These are phyloP conservation scores for Leucaena leucocephala DNA, from an alignment of 306 rosid genomes.

Conservation along the genomic window DNA sequence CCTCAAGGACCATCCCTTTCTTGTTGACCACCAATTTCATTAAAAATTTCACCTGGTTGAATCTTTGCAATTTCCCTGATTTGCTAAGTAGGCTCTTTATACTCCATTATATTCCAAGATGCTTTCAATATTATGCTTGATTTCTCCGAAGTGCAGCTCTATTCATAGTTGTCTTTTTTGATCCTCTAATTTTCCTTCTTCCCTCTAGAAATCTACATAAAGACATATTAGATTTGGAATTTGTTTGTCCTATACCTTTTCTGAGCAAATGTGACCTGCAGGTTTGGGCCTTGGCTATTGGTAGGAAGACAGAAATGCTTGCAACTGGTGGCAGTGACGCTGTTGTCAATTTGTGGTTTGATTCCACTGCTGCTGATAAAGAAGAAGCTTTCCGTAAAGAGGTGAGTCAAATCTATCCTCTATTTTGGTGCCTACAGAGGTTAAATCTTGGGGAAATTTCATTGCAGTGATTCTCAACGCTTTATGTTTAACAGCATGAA, in stretches of 20 bases:
- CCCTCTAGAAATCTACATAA: neutral
- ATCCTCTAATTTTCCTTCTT: neutral
- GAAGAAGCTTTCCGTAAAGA: slow-evolving; percentile 81
- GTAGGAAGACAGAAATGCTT: slow-evolving; percentile 88
- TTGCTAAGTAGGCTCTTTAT: neutral
- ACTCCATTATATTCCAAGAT: slow-evolving; percentile 1
- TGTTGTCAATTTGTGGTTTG: slow-evolving; percentile 80
- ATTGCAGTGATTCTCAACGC: slow-evolving; percentile 13
- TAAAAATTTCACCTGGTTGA: neutral
- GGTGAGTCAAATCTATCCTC: slow-evolving; percentile 46
- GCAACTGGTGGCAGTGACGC: slow-evolving; percentile 96
- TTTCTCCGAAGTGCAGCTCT: neutral
- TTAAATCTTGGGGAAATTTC: neutral
- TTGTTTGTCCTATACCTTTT: slow-evolving; percentile 23
- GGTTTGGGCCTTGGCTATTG: slow-evolving; percentile 94
- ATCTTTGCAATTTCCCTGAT: neutral
- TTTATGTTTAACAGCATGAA: neutral
- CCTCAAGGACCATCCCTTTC: neutral
- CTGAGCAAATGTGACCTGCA: slow-evolving; percentile 47
- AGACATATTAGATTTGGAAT: neutral
- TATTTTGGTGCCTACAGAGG: slow-evolving; percentile 15
- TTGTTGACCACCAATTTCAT: neutral
- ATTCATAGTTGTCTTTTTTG: neutral
- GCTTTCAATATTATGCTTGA: slow-evolving; percentile 16
- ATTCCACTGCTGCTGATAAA: slow-evolving; percentile 84